These are phyloP conservation scores for Tylopilus sp. DNA, from an alignment of 768 basidiomycete species.

Conservation along the genomic window DNA sequence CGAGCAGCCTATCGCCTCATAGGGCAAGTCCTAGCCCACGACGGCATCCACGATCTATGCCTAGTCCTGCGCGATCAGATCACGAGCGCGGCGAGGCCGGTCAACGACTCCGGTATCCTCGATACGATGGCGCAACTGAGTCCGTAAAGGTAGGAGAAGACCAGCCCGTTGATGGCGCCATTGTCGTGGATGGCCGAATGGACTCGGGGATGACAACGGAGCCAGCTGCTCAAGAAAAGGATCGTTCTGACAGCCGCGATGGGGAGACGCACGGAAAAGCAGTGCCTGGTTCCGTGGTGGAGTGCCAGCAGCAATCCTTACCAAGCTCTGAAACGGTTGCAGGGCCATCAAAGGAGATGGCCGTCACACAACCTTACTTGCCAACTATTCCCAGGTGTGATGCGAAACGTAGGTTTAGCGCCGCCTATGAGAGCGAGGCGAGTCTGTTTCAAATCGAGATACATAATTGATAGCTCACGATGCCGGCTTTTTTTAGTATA, in stretches of 20 bases:
- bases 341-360: slow-evolving; percentile 13
- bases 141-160: slow-evolving; percentile 5
- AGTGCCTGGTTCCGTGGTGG: slow-evolving; percentile 18
- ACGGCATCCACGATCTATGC: neutral
- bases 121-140: neutral
- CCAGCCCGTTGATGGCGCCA: neutral
- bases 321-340: slow-evolving; percentile 13
- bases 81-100: slow-evolving; percentile 1
- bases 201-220: slow-evolving; percentile 9
- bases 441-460: slow-evolving; percentile 6
- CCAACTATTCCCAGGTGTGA: slow-evolving; percentile 33
- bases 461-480: slow-evolving; percentile 6
- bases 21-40: slow-evolving; percentile 15
- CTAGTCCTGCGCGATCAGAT: slow-evolving; percentile 13
- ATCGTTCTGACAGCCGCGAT: slow-evolving; percentile 13
- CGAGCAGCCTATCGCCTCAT: slow-evolving; percentile 13
- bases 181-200: slow-evolving; percentile 1
- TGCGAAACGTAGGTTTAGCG: slow-evolving; percentile 27
- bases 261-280: slow-evolving; percentile 18
- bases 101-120: neutral
- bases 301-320: slow-evolving; percentile 2
- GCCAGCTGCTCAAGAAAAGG: slow-evolving; percentile 11
- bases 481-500: slow-evolving; percentile 17
- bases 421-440: slow-evolving; percentile 25
- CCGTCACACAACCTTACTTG: slow-evolving; percentile 27